These are phyloP conservation scores for Cladophialophora exuberans DNA, from an alignment of 2,329 filamentous ascomycete genomes.

Conservation along the genomic window DNA sequence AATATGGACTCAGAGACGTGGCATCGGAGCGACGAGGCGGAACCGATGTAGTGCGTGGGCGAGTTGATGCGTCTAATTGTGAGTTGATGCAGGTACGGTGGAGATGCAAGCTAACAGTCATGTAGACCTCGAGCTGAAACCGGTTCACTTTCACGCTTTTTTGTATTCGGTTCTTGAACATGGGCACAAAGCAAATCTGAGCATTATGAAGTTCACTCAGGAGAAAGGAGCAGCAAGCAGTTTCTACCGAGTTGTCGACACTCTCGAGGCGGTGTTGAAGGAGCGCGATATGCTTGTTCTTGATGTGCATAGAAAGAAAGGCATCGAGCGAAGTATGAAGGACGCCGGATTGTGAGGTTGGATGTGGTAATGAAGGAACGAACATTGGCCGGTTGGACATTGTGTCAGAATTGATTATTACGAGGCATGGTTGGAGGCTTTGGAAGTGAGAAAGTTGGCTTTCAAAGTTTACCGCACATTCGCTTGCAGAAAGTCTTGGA, in stretches of 20 bases:
- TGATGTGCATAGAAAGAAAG: slow-evolving; percentile 68
- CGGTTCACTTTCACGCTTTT: slow-evolving; percentile 85
- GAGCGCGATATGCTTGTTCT: slow-evolving; percentile 68
- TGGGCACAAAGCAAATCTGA: slow-evolving; percentile 73
- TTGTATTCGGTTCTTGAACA: slow-evolving; percentile 89
- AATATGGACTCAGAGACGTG: slow-evolving; percentile 79
- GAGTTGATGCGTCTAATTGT: slow-evolving; percentile 78
- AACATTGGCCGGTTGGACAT: slow-evolving; percentile 10
- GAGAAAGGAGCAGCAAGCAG: slow-evolving; percentile 89
- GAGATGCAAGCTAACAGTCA: slow-evolving; percentile 27
- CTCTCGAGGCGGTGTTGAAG: slow-evolving; percentile 70
- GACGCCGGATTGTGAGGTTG: slow-evolving; percentile 28
- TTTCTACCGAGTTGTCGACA: slow-evolving; percentile 81
- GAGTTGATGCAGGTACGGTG: slow-evolving; percentile 45
- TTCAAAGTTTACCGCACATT: slow-evolving; percentile 23
- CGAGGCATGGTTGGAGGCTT: slow-evolving; percentile 6
- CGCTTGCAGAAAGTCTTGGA: slow-evolving; percentile 16
- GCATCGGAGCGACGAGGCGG: slow-evolving; percentile 77
- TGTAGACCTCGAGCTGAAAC: slow-evolving; percentile 76
- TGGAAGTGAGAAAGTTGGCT: slow-evolving; percentile 1
- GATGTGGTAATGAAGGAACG: not conserved
- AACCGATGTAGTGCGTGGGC: slow-evolving; percentile 69
- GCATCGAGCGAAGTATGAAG: slow-evolving; percentile 57
- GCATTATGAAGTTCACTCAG: slow-evolving; percentile 83
- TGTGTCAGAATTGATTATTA: not conserved